phyloP scores from a whole-genome alignment of 1,139 yeast genomes.

The Pichia sp. region DNA sequence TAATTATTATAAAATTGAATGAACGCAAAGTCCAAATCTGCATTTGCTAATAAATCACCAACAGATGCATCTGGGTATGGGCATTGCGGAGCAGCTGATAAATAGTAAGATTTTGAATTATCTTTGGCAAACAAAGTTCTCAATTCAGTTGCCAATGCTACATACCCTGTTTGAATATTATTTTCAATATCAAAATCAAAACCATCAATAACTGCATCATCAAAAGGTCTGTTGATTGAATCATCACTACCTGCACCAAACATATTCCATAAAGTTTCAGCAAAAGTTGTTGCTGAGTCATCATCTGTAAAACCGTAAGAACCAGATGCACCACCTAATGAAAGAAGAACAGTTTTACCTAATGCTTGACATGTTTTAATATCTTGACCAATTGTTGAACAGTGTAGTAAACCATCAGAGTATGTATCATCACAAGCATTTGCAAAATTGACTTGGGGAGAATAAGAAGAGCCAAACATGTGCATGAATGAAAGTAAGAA shows the following conservation, averaged over 20 bases:
- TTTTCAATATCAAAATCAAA: constrained; percentile 69
- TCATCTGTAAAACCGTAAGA: constrained; percentile 65
- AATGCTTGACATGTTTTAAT: constrained; percentile 72
- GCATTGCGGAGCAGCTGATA: constrained; percentile 96
- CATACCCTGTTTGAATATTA: constrained; percentile 46
- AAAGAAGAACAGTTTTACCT: constrained; percentile 73
- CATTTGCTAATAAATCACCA: constrained; percentile 56
- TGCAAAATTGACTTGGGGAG: constrained; percentile 59
- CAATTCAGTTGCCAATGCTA: constrained; percentile 54
- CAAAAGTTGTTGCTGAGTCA: constrained; percentile 58
- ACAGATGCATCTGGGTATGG: constrained; percentile 83
- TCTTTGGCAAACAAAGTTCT: constrained; percentile 51
- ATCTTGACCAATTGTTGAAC: constrained; percentile 63
- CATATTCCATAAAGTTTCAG: constrained; percentile 71
- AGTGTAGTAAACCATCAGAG: constrained; percentile 49
- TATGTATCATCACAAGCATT: constrained; percentile 52
- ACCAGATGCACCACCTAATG: constrained; percentile 87
- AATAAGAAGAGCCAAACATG: constrained; percentile 45
- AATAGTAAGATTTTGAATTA: constrained; percentile 56
- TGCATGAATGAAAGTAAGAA: constrained; percentile 65
- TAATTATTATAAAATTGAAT: constrained; percentile 92
- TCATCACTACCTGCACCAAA: constrained; percentile 84
- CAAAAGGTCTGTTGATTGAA: constrained; percentile 64
- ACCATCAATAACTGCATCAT: constrained; percentile 59
- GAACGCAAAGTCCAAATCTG: constrained; percentile 76